Evolutionary conservation across 75 land plant species (phyloP).

Genomic region (Pinus albicaulis): DNA sequence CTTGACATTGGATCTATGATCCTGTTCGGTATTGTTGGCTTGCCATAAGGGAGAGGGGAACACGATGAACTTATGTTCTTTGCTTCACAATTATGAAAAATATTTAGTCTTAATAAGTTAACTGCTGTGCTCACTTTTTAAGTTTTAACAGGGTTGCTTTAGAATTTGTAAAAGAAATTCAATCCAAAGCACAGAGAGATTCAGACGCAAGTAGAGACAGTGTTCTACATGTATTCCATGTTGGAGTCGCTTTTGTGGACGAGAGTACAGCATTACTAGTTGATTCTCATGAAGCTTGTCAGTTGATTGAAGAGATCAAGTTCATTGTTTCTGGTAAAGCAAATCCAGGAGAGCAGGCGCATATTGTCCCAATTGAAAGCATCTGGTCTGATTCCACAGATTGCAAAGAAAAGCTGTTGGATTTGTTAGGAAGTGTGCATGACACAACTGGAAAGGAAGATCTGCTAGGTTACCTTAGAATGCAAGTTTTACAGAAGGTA

Average conservation of each 20-base stretch:
- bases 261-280: slow-evolving; percentile 39
- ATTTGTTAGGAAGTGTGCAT: slow-evolving; percentile 40
- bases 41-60: neutral
- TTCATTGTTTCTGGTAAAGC: slow-evolving; percentile 48
- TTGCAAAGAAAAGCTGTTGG: slow-evolving; percentile 30
- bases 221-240: slow-evolving; percentile 67
- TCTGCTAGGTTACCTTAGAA: slow-evolving; percentile 61
- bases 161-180: slow-evolving; percentile 86
- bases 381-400: slow-evolving; percentile 33
- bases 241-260: slow-evolving; percentile 84
- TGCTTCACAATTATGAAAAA: neutral
- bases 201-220: slow-evolving; percentile 73
- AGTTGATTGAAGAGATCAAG: slow-evolving; percentile 37
- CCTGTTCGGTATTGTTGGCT: neutral
- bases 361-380: slow-evolving; percentile 55
- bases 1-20: neutral
- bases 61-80: neutral
- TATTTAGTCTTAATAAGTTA: neutral
- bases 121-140: neutral
- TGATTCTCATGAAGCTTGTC: slow-evolving; percentile 22
- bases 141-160: slow-evolving; percentile 67
- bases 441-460: slow-evolving; percentile 95
- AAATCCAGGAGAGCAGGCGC: slow-evolving; percentile 46
- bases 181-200: slow-evolving; percentile 65
- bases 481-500: slow-evolving; percentile 84